Base-by-base conservation (phyloP, 2,329 filamentous ascomycete species). In the Hypoxylon sp. region DNA sequence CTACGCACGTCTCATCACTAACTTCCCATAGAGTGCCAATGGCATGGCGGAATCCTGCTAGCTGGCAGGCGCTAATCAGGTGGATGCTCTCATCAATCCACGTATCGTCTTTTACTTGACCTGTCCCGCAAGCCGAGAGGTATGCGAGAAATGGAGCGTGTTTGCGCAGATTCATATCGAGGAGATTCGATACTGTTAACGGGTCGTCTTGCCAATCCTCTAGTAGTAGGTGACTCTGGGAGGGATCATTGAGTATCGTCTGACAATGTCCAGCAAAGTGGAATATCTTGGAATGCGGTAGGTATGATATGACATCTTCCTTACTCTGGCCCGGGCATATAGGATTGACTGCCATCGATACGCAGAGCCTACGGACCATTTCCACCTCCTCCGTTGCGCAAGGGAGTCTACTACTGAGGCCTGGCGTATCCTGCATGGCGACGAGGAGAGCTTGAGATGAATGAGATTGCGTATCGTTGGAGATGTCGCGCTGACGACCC, bases 11-110 rank as follows among this genome's bases (percentile, higher is more conserved):
- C 23, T 65, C 49, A 60, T 83, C 80, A 2, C 73, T 63, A 0
- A 81, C 78, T 2, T 76, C 66, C 82, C 80, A 83, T 0, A 82
- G 71, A 0, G 80, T 79, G 0, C 81, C 81, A 49, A 84, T 70
- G 4, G 83, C 80, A 62, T 82, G 79, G 0, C 71, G 75, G 56
- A 82, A 82, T 0, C 80, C 80, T 0, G 78, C 79, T 1, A 82
- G 68, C 67, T 83, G 80, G 58, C 63, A 83, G 0, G 77, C 78
- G 46, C 72, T 78, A 5, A 76, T 70, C 0, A 84, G 69, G 61
- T 83, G 79, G 6, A 83, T 74, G 1, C 64, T 67, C 60, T 84
- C 81, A 38, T 84, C 82, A 0, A 74, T 5, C 2, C 79, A 62
- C 0, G 49, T 58, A 0, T 73, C 62, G 3, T 70, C 55, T 5